These are phyloP conservation scores for Pyricularia grisea DNA, from an alignment of 2,329 filamentous ascomycete species.

Conservation along the genomic window DNA sequence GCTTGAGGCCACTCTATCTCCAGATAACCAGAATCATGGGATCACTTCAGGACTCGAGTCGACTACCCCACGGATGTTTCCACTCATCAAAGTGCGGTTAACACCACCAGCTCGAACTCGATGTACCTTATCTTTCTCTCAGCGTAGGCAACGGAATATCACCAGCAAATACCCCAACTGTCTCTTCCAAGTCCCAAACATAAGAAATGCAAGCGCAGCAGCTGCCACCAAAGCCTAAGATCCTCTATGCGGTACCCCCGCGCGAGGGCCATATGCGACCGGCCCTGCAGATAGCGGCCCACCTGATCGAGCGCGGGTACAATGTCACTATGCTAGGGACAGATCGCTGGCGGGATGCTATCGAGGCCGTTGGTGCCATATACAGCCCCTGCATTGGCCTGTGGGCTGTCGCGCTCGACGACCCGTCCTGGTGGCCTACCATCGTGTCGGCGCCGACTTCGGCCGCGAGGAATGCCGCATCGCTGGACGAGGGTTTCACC, in stretches of 20 bases:
- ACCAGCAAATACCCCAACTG: not conserved
- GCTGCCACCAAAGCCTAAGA: not conserved
- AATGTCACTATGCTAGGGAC: not conserved
- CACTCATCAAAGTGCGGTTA: not conserved
- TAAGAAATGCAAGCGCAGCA: not conserved
- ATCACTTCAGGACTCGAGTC: not conserved
- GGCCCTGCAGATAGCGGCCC: not conserved
- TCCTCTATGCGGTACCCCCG: not conserved
- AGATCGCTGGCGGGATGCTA: not conserved
- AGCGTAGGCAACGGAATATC: not conserved
- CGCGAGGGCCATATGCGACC: constrained; percentile 5
- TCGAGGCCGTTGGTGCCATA: not conserved
- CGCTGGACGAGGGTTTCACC: not conserved
- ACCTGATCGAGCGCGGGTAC: constrained; percentile 7
- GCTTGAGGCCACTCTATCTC: not conserved
- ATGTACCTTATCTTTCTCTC: not conserved
- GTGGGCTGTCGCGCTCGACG: not conserved
- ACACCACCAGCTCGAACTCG: not conserved
- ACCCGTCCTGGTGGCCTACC: not conserved
- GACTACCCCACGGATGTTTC: not conserved
- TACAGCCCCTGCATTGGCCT: not conserved
- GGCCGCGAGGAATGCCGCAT: not conserved
- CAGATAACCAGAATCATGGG: not conserved
- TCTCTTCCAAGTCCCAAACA: not conserved
- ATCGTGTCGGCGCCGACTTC: not conserved